A percentile compares a stretch with the other conserved stretches of the same genome.
Evolutionary conservation across 1,284 basidiomycete species (phyloP).

Genomic region (Moesziomyces parantarcticus): DNA sequence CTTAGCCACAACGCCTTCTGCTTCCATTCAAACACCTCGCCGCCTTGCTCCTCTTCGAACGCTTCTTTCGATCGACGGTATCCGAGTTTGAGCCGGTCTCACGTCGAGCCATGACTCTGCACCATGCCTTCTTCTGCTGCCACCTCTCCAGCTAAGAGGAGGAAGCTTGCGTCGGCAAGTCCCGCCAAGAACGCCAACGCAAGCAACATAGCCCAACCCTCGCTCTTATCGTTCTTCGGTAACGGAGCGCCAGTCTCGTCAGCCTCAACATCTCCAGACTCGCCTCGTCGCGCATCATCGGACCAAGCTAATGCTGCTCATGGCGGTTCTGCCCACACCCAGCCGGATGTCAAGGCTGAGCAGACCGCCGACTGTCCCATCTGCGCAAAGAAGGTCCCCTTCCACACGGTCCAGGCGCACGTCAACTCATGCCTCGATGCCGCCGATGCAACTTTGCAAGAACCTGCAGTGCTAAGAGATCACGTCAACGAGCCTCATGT

Average conservation of each 20-base stretch:
- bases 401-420: slow-evolving; percentile 46
- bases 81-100: neutral
- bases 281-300: slow-evolving; percentile 3
- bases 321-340: neutral
- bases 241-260: slow-evolving; percentile 17
- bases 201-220: slow-evolving; percentile 31
- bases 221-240: slow-evolving; percentile 41
- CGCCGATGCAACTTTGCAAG: slow-evolving; percentile 7
- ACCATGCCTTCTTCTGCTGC: slow-evolving; percentile 32
- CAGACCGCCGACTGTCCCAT: slow-evolving; percentile 42
- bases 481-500: slow-evolving; percentile 16
- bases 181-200: slow-evolving; percentile 29
- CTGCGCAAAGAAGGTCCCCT: slow-evolving; percentile 29
- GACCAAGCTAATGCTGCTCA: neutral
- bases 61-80: neutral
- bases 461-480: slow-evolving; percentile 17
- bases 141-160: slow-evolving; percentile 39
- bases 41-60: neutral
- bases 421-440: slow-evolving; percentile 50
- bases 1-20: neutral
- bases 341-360: slow-evolving; percentile 4
- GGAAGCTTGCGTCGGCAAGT: slow-evolving; percentile 33
- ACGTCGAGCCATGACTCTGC: slow-evolving; percentile 14
- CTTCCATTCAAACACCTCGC: slow-evolving; percentile 1
- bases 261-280: slow-evolving; percentile 2